Evolutionary conservation across 768 basidiomycete genomes (phyloP), one percentile per base, ranked within the genome.

Genomic region (Pisolithus microcarpus): DNA sequence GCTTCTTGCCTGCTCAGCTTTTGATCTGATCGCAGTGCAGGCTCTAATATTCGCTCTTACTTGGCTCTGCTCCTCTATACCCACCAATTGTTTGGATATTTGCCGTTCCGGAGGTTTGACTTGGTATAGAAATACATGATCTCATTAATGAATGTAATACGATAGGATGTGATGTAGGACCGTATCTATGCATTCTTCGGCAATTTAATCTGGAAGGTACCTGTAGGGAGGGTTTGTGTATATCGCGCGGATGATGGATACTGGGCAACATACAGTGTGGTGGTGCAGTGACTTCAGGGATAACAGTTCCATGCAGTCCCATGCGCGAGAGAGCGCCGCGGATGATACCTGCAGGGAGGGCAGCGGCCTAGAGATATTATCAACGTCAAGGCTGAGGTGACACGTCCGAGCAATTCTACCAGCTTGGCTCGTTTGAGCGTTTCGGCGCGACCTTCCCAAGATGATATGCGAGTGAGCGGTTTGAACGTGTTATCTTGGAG

Each of bases 401-500:
- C 16, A 15, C 9, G 18, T 7, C 6, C 19, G 24, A 37, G 10
- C 1, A 23, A n/a, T 43, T 82, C 19, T 56, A 94, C 92, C 50
- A 87, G 58, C 67, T 77, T 85, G 1, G 90, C 85, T 50, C 76
- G 77, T 58, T 74, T 80, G 8, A 86, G 70, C 10, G 91, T 83
- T 44, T 90, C 87, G 16, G 81, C 72, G 13, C 85, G 75, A 16
- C 91, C 85, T 56, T 86, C 77, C 77, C 84, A 85, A 1, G 89
- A 87, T 2, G 91, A 92, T 38, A 95, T 66, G 36, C 88, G 81
- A 4, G 81, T 67, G 38, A 95, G 80, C 0, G 94, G 90, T 58
- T 86, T 91, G 71, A 96, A 96, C 0, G 81, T 67, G 58, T 92
- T 91, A 57, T 96, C 93, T 67, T 95, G 92, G 1, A 97, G 75